A percentile compares a stretch with the other conserved stretches of the same genome.
Conservation (phyloP, 2,329 filamentous ascomycete species). For the Xylariaceae sp. region DNA sequence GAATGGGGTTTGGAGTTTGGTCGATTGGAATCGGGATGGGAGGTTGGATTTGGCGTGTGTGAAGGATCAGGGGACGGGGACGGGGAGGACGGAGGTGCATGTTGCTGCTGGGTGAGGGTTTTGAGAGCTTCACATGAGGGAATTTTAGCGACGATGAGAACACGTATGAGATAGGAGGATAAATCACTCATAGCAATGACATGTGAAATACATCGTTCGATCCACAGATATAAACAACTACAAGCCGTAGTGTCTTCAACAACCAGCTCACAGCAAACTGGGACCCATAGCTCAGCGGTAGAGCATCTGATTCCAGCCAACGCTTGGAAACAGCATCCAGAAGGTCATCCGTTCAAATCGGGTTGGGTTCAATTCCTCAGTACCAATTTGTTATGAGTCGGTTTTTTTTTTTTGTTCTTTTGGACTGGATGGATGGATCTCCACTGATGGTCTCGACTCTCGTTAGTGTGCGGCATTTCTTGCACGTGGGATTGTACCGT, state of each 20-base stretch:
- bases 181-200: not conserved
- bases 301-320: conserved; percentile 1
- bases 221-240: too few relatives aligned
- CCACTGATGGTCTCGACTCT: too few relatives aligned
- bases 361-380: conserved; percentile 1
- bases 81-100: conserved; percentile 5
- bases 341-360: conserved; percentile 3
- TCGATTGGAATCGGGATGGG: not conserved
- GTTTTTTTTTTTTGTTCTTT: not conserved
- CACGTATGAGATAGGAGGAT: not conserved
- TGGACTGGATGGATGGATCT: not conserved
- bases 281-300: conserved; percentile 2
- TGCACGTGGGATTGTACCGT: not conserved
- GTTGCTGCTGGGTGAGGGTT: conserved; percentile 6
- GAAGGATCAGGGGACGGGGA: conserved; percentile 7
- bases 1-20: conserved; percentile 8
- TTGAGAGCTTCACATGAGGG: too few relatives aligned
- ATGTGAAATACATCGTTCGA: not conserved
- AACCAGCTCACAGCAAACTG: not conserved
- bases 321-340: not conserved
- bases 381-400: not conserved
- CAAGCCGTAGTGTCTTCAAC: too few relatives aligned
- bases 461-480: too few relatives aligned
- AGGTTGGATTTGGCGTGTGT: conserved; percentile 10
- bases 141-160: not conserved